phyloP scores from a whole-genome alignment of 179 eudicot genomes.

The Corrigiola litoralis region DNA sequence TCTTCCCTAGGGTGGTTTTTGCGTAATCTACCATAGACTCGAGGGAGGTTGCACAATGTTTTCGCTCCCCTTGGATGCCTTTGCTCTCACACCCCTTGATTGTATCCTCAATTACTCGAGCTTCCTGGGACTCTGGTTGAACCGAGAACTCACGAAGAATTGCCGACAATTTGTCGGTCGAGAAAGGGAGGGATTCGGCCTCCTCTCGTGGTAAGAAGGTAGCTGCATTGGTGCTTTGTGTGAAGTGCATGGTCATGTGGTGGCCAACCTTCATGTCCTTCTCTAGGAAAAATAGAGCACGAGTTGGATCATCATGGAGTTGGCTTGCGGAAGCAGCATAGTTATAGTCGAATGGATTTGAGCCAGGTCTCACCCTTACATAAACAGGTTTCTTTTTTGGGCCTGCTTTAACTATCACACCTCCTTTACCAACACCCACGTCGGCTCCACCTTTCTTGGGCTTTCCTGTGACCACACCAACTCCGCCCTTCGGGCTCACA shows the following conservation, averaged over 20 bases:
- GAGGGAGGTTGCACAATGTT: slow-evolving; percentile 61
- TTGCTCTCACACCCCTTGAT: slow-evolving; percentile 52
- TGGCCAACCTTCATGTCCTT: slow-evolving; percentile 51
- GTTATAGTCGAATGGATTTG: slow-evolving; percentile 34
- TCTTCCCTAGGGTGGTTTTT: slow-evolving; percentile 42
- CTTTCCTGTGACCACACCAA: slow-evolving; percentile 16
- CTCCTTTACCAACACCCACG: slow-evolving; percentile 67
- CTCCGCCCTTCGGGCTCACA: slow-evolving; percentile 26
- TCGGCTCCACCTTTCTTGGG: slow-evolving; percentile 35
- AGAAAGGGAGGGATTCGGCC: slow-evolving; percentile 60
- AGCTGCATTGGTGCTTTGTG: slow-evolving; percentile 22
- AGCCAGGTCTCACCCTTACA: slow-evolving; percentile 44
- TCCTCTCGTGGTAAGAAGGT: slow-evolving; percentile 48
- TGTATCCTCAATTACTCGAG: slow-evolving; percentile 41
- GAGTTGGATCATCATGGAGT: slow-evolving; percentile 51
- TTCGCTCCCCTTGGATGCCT: slow-evolving; percentile 51
- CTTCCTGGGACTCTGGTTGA: slow-evolving; percentile 46
- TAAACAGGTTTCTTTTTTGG: slow-evolving; percentile 48
- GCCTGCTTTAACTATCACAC: slow-evolving; percentile 39
- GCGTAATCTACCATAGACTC: slow-evolving; percentile 77
- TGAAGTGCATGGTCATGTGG: slow-evolving; percentile 48
- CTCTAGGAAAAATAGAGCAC: slow-evolving; percentile 66
- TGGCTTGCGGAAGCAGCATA: slow-evolving; percentile 69
- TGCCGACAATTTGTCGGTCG: slow-evolving; percentile 39
- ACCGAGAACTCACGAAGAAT: slow-evolving; percentile 41